Evolutionary conservation across 225 moss, liverwort and hornwort species (phyloP), one percentile per base, ranked within the genome.

Genomic region (Sphagnum tenellum): DNA sequence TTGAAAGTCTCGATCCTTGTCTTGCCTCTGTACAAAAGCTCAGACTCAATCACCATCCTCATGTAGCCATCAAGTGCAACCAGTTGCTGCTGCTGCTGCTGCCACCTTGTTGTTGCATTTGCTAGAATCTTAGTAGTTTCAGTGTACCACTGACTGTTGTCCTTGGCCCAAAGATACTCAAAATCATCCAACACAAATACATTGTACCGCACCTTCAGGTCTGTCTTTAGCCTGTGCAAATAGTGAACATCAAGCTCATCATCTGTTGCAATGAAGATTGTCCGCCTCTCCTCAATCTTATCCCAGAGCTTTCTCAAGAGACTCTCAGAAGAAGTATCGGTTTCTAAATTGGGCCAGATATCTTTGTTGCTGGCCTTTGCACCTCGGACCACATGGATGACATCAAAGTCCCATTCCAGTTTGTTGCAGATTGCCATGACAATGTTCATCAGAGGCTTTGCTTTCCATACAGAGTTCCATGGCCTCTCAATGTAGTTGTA

Each of bases 351-450:
- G 65, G 94, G 94, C 89, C 91, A 94, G 47, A 79, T 63, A 44
- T 55, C 78, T 72, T 69, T 83, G 50, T 94, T 79, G 46, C 82
- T 69, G 0, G 75, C 83, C 75, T 89, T 91, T 46, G 77, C 89
- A 45, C 94, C 94, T 51, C 94, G 79, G 44, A 94, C 80, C 6
- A 94, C 78, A 61, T 94, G 94, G 49, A 82, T 85, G 6, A 86
- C 91, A 62, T 91, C 91, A 3, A 89, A 94, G 62, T 94, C 89
- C 94, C 94, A 94, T 61, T 89, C 91, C 81, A 94, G 60, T 74
- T 77, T 89, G 47, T 85, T 91, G 46, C 94, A 89, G 50, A 94
- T 89, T 4, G 91, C 94, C 61, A 81, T 66, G 44, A 94, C 94
- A 4, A 94, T 91, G 55, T 89, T 87, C 71, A 91, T 75, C 64